Base-by-base conservation (phyloP, 768 basidiomycete genomes). In the Suillus discolor region DNA sequence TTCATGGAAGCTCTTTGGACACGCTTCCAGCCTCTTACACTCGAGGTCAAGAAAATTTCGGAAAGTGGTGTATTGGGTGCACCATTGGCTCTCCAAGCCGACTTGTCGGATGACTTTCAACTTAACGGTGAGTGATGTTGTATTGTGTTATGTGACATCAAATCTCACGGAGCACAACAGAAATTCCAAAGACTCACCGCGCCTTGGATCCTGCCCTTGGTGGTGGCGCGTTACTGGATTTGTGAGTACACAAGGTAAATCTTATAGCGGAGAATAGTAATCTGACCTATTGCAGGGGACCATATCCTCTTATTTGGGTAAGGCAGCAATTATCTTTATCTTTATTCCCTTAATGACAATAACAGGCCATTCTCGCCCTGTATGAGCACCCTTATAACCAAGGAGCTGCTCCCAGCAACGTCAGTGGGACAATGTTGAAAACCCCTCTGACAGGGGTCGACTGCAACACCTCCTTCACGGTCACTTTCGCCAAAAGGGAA, bases 1-100 rank as follows among this genome's bases (percentile, higher is more conserved):
- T 86, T 96, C 71, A 96, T 96, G 94, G 95, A 96, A 78, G 93
- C 91, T 0, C 81, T 94, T 77, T 94, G 93, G 92, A 94, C 93
- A 42, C 83, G 91, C 42, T 93, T 93, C 81, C 89, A 91, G 65
- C 91, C 91, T 15, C 82, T 92, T 66, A 79, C 82, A 12, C 72
- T 80, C 20, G 91, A 90, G 66, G 79, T 93, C 62, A 89, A 89
- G 76, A 81, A 82, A 66, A 77, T 92, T 55, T 82, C 85, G 1
- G 86, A 90, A 60, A 81, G 82, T 63, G 90, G 89, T 6, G 77
- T 74, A n/a, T 80, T 94, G 25, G 92, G 92, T 8, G 79, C 83
- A 12, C 89, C 91, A 20, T 79, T 90, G 3, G 79, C 90, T 7
- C 69, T 93, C 53, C 86, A 87, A 65, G 93, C 93, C 8, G 93